Base-by-base conservation (phyloP, 2,329 filamentous ascomycete genomes). In the Colletotrichum orchidophilum region DNA sequence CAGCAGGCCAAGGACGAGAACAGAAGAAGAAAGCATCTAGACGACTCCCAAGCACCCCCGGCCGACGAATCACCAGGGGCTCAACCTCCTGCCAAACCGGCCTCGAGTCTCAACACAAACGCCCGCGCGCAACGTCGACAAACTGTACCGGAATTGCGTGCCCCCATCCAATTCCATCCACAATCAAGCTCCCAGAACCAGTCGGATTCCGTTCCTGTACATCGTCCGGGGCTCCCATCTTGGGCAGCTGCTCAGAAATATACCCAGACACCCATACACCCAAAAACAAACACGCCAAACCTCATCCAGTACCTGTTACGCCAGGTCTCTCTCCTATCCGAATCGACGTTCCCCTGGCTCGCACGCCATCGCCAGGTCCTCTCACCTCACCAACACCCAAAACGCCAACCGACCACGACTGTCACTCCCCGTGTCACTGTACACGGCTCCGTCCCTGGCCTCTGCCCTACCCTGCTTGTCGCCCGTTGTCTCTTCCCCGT, bases 291-390 rank as follows among this genome's bases (percentile, higher is more conserved):
- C 21, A 53, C 53, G 58, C 58, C 59, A 71, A 46, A 24, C 52
- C 66, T 24, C 21, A 42, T 63, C 21, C 46, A 68, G 58, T 27
- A 27, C 50, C 21, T 53, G 39, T 53, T 15, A 53, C 26, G 26
- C 26, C 50, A 27, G 12, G 15, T 53, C 50, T 53, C 50, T 27
- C 50, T 27, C 26, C 50, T 31, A 31, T 8, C 29, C 68, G 58
- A 71, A 63, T 58, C 64, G 50, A 60, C 35, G 42, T 59, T 71
- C 64, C 65, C 69, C 69, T 69, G 69, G 53, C 69, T 71, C 65
- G 70, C 70, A 72, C 70, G 70, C 66, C 70, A 72, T 72, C 70
- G 66, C 66, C 70, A 71, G 70, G 66, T 26, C 66, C 57, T 70
- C 70, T 72, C 57, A 50, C 66, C 70, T 72, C 70, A 72, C 70